Evolutionary conservation across 345 rosid species (phyloP), one percentile per base, ranked within the genome.

Genomic region (Capsella bursapastoris): DNA sequence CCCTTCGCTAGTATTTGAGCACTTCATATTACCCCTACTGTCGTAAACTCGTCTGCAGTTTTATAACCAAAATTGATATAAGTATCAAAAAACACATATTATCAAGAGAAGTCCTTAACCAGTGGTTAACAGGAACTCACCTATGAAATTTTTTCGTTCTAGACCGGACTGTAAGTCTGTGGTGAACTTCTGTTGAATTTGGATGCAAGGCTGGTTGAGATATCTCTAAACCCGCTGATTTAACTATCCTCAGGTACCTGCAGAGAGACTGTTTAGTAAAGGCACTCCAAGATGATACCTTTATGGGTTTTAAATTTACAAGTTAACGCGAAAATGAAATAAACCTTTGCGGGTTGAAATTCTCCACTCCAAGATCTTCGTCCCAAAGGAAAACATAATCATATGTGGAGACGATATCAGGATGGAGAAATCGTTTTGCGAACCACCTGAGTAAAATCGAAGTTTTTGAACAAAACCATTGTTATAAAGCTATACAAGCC

Each of bases 181-280:
- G 99, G 77, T 95, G 99, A 84, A 95, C 93, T 64, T 85, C 92
- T 1, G 99, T 89, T 27, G 98, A 95, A 79, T 95, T 89, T 22
- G 97, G 98, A 58, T 89, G 91, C 68, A 95, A 77, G 38, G 99
- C 99, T 13, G 99, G 99, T 82, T 95, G 99, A 70, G 99, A 95
- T 74, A 95, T 95, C 89, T 95, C 97, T 48, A 95, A 72, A 44
- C 97, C 97, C 56, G 85, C 98, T 1, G 85, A 66, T 79, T 80
- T 90, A 66, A 90, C 90, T 74, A 95, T 87, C 51, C 66, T 35
- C 70, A 95, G 71, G 87, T 95, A 95, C 70, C 99, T 95, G 86
- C 34, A 41, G 14, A 71, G 65, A 55, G 25, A 64, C 40, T 77
- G 9, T 48, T 76, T 47, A 76, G 58, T 2, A 68, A 53, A 27